Percentiles rank a stretch among this genome's conserved stretches.
These are phyloP conservation scores for Neurospora sp. DNA, from an alignment of 2,329 filamentous ascomycete species.

Conservation along the genomic window DNA sequence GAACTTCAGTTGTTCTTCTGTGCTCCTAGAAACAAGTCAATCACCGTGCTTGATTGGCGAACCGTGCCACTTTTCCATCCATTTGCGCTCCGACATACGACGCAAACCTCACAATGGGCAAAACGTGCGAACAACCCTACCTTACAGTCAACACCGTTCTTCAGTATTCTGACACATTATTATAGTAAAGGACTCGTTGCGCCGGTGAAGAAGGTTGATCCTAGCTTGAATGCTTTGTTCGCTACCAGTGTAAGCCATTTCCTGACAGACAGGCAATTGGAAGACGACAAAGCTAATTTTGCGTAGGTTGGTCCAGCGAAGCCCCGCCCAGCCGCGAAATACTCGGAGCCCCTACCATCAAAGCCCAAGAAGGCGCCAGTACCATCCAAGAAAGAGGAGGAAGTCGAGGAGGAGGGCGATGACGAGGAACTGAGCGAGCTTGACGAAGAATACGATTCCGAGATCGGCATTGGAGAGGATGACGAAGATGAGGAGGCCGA, in stretches of 20 bases:
- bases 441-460: conserved; percentile 3
- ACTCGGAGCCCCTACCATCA: conserved; percentile 26
- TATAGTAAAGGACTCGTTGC: conserved; percentile 31
- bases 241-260: conserved; percentile 54
- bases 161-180: neutral
- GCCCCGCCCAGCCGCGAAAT: conserved; percentile 34
- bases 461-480: neutral
- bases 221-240: conserved; percentile 60
- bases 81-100: neutral
- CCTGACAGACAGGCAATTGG: neutral
- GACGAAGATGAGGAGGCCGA: conserved; percentile 31
- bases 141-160: neutral
- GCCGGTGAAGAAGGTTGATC: conserved; percentile 52
- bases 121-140: neutral
- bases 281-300: conserved; percentile 10
- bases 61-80: neutral
- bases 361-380: conserved; percentile 19
- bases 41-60: neutral
- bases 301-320: conserved; percentile 42
- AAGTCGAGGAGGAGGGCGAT: conserved; percentile 27
- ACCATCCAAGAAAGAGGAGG: conserved; percentile 19
- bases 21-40: neutral
- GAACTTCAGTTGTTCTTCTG: neutral
- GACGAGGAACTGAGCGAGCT: conserved; percentile 29
- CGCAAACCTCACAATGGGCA: neutral